These are phyloP conservation scores for Xylaria curta DNA, from an alignment of 495 filamentous ascomycete species.

Conservation along the genomic window DNA sequence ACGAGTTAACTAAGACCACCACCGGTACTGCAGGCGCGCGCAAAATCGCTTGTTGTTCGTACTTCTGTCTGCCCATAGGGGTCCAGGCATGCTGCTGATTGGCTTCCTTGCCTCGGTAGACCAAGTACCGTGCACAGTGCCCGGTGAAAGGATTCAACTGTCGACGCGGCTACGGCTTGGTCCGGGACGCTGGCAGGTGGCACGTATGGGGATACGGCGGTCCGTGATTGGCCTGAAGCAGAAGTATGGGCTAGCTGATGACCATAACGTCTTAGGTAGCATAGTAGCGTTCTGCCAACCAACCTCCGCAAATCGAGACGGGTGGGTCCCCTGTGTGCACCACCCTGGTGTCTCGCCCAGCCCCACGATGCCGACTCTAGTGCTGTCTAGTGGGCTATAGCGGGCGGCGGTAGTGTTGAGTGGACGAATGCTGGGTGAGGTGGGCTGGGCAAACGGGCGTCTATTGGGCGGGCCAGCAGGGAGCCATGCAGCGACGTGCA, in stretches of 20 bases:
- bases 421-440: constrained; percentile 20
- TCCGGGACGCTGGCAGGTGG: constrained; percentile 25
- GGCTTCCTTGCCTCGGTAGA: background rate
- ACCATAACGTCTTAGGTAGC: constrained; percentile 13
- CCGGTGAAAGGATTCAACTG: background rate
- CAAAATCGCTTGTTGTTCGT: constrained; percentile 19
- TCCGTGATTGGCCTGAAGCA: background rate
- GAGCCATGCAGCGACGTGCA: constrained; percentile 32
- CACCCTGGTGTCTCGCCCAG: constrained; percentile 25
- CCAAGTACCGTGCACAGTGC: constrained; percentile 20
- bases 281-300: constrained; percentile 11
- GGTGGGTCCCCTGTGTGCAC: constrained; percentile 8
- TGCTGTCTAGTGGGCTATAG: background rate
- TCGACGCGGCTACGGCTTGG: constrained; percentile 23
- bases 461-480: constrained; percentile 35
- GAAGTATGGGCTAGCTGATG: background rate
- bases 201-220: background rate
- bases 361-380: constrained; percentile 25
- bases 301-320: constrained; percentile 22
- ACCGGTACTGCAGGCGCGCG: constrained; percentile 15
- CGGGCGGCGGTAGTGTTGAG: background rate
- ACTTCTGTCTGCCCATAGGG: background rate
- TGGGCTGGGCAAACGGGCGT: constrained; percentile 20
- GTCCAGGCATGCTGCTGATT: background rate
- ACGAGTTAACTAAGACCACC: background rate